These are phyloP conservation scores for Sphagnum fallax DNA, from an alignment of 228 moss, liverwort and hornwort species.

Conservation along the genomic window DNA sequence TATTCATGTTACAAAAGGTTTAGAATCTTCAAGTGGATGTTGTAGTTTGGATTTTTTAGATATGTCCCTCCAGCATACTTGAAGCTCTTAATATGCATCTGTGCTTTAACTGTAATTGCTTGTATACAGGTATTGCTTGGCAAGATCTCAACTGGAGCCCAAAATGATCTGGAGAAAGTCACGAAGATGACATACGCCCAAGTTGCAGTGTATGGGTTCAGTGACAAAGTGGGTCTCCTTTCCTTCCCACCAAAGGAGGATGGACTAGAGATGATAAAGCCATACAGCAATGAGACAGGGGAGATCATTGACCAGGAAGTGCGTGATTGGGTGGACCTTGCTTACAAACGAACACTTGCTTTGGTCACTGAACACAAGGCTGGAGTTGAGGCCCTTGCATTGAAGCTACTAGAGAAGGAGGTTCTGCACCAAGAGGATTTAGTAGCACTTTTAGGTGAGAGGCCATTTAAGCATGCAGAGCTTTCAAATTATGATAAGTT, in stretches of 20 bases:
- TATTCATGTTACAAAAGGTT: too few species aligned
- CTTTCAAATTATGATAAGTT: slow-evolving; percentile 89
- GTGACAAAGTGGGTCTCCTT: slow-evolving; percentile 88
- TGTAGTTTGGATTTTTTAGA: too few species aligned
- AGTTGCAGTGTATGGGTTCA: slow-evolving; percentile 95
- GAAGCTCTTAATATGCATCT: too few species aligned
- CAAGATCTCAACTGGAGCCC: slow-evolving; percentile 93
- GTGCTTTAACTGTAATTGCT: too few species aligned
- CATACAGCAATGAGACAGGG: slow-evolving; percentile 87
- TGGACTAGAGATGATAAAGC: slow-evolving; percentile 93
- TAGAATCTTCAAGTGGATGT: too few species aligned
- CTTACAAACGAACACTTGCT: slow-evolving; percentile 76
- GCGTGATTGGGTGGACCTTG: slow-evolving; percentile 77
- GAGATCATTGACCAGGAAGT: slow-evolving; percentile 98
- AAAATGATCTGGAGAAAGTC: slow-evolving; percentile 94
- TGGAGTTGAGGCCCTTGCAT: slow-evolving; percentile 75
- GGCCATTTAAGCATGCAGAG: slow-evolving; percentile 87
- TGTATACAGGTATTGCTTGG: slow-evolving; percentile 66
- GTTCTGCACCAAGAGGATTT: slow-evolving; percentile 95
- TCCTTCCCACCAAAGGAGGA: slow-evolving; percentile 97
- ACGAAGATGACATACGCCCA: slow-evolving; percentile 99
- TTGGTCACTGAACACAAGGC: slow-evolving; percentile 61
- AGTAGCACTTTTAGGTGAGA: slow-evolving; percentile 68
- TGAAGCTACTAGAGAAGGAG: slow-evolving; percentile 88
- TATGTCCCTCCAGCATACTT: too few species aligned